A percentile compares a stretch with the other conserved stretches of the same genome.
These are phyloP conservation scores for Zalerion maritima DNA, from an alignment of 495 filamentous ascomycete species.

Conservation along the genomic window DNA sequence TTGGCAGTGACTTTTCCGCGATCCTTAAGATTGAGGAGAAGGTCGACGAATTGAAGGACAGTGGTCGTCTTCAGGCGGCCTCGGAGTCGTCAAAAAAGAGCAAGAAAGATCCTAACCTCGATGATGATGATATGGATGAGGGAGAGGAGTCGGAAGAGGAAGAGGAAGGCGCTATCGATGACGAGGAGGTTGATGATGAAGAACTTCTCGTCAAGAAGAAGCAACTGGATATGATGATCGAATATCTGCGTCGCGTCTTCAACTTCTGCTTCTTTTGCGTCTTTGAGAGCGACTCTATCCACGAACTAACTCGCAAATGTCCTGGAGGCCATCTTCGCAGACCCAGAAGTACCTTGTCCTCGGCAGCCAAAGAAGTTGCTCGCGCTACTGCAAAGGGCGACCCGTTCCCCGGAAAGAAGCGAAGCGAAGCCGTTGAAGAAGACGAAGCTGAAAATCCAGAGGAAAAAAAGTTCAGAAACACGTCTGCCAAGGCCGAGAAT, in stretches of 20 bases:
- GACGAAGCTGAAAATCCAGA: slow-evolving; percentile 48
- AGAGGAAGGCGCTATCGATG: slow-evolving; percentile 52
- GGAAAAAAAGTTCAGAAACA: slow-evolving; percentile 48
- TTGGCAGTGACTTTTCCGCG: slow-evolving; percentile 57
- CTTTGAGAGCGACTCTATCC: slow-evolving; percentile 92
- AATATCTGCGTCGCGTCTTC: slow-evolving; percentile 91
- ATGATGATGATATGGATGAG: slow-evolving; percentile 57
- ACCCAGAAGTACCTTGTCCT: slow-evolving; percentile 67
- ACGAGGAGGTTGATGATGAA: slow-evolving; percentile 79
- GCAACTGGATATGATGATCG: slow-evolving; percentile 85
- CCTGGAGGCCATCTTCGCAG: slow-evolving; percentile 91
- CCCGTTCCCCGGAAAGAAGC: slow-evolving; percentile 67
- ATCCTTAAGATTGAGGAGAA: slow-evolving; percentile 66
- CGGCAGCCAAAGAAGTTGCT: slow-evolving; percentile 70
- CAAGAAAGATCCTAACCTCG: slow-evolving; percentile 39
- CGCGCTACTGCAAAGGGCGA: slow-evolving; percentile 64
- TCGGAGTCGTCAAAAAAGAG: slow-evolving; percentile 46
- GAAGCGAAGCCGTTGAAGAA: slow-evolving; percentile 47
- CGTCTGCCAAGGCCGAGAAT: slow-evolving; percentile 62
- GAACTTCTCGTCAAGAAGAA: slow-evolving; percentile 89
- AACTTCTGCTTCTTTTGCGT: slow-evolving; percentile 99
- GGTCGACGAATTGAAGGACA: slow-evolving; percentile 60
- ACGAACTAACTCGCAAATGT: slow-evolving; percentile 89
- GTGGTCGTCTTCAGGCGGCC: slow-evolving; percentile 59
- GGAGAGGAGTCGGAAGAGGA: slow-evolving; percentile 53